phyloP scores from a whole-genome alignment of 345 rosid genomes.

The Populus euphratica region DNA sequence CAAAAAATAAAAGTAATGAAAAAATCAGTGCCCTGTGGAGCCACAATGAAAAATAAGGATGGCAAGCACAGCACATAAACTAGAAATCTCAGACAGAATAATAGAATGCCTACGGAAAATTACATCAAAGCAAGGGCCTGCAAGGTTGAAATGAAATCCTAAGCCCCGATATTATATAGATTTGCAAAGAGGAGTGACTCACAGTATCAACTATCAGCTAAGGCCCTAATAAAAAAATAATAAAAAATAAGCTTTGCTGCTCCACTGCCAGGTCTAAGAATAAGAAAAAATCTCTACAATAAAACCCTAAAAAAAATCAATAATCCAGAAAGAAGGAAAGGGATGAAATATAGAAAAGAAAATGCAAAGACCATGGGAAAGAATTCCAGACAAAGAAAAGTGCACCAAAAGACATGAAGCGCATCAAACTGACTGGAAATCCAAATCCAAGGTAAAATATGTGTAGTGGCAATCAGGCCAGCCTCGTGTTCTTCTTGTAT shows the following conservation, averaged over 20 bases:
- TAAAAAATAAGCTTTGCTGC: not conserved
- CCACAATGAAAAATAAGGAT: not conserved
- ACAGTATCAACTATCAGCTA: not conserved
- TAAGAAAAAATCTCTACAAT: not conserved
- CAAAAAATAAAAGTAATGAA: not conserved
- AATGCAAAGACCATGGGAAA: not conserved
- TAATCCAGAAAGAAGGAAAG: not conserved
- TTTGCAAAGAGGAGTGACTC: not conserved
- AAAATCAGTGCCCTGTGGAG: not conserved
- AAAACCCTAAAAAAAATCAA: not conserved
- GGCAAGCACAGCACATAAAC: not conserved
- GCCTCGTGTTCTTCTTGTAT: not conserved
- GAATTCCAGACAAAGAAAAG: not conserved
- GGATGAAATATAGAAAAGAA: not conserved
- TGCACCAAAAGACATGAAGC: not conserved
- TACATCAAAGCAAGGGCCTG: not conserved
- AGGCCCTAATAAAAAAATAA: not conserved
- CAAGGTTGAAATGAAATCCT: not conserved
- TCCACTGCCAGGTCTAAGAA: not conserved
- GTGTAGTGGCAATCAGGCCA: not conserved
- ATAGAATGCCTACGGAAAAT: not conserved
- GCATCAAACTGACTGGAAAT: not conserved
- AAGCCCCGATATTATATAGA: not conserved
- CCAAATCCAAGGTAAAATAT: not conserved
- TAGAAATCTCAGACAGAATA: not conserved